phyloP scores from a whole-genome alignment of 2,329 filamentous ascomycete genomes.

The Fusarium nurragi region DNA sequence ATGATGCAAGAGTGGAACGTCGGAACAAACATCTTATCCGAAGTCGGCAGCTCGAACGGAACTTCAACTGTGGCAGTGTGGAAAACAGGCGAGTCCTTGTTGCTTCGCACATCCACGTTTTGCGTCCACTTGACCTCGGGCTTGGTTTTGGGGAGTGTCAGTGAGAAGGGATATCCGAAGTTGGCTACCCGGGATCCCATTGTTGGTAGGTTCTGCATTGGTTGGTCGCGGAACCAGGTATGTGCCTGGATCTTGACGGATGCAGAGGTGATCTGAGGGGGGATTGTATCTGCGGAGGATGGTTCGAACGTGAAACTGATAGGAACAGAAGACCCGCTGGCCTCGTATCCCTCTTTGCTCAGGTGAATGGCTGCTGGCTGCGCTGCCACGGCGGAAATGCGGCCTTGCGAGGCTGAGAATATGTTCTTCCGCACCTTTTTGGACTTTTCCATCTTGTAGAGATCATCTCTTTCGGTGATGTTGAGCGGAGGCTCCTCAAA shows the following conservation, averaged over 20 bases:
- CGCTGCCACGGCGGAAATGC: slow-evolving; percentile 31
- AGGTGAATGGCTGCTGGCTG: slow-evolving; percentile 35
- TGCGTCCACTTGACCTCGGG: slow-evolving; percentile 26
- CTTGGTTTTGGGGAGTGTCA: slow-evolving; percentile 8
- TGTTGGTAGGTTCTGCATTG: slow-evolving; percentile 30
- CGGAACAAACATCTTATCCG: slow-evolving; percentile 33
- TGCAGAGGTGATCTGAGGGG: slow-evolving; percentile 21
- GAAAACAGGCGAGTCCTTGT: slow-evolving; percentile 23
- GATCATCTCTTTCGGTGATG: slow-evolving; percentile 28
- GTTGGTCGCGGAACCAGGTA: slow-evolving; percentile 39
- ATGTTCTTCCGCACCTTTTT: slow-evolving; percentile 39
- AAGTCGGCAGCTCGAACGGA: slow-evolving; percentile 17
- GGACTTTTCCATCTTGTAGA: slow-evolving; percentile 26
- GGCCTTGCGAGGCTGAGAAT: slow-evolving; percentile 28
- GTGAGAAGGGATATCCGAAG: slow-evolving; percentile 27
- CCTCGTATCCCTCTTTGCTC: slow-evolving; percentile 23
- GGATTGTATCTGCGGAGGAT: slow-evolving; percentile 14
- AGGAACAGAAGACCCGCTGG: slow-evolving; percentile 21
- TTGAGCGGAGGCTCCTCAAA: slow-evolving; percentile 37
- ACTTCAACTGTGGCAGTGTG: slow-evolving; percentile 31
- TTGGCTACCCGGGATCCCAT: slow-evolving; percentile 17
- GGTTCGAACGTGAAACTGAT: slow-evolving; percentile 33
- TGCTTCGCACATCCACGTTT: slow-evolving; percentile 25
- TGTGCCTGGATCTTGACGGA: slow-evolving; percentile 28
- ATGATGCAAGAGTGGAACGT: slow-evolving; percentile 31